Base-by-base conservation (phyloP, 169 alveolate genomes). In the Theileria luwenshuni region DNA sequence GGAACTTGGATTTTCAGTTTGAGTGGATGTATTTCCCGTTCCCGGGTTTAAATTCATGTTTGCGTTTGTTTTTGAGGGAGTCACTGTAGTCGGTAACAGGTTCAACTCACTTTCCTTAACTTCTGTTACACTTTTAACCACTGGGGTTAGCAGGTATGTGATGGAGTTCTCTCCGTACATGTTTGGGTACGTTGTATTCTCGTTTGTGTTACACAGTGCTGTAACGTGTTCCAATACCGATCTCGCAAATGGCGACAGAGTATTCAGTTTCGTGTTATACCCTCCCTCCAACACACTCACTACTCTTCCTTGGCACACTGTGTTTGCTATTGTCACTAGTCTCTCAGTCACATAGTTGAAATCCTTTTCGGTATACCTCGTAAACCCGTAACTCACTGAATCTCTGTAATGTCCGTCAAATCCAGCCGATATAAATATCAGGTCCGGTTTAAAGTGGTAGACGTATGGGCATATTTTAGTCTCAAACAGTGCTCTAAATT, bases 251-350 rank as follows among this genome's bases (percentile, higher is more conserved):
- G 98, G 97, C 28, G 98, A 93, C 0, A 96, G 89, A 52, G 93
- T 86, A 12, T 94, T 94, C 8, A 93, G 93, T 10, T 92, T 90
- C 6, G 99, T 96, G 83, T 96, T 96, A 83, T 98, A 98, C 3
- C 99, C 99, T 12, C 99, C 99, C 75, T 98, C 99, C 19, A 98
- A 83, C 8, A 98, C 99, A 42, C 98, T 93, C 3, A 98, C 94
- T 0, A 97, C 83, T 73, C 98, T 94, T 12, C 99, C 99, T 47
- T 91, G 77, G 47, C 99, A 93, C 69, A 87, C 90, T 68, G 85
- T 80, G 76, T 97, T 96, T 38, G 99, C 99, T 3, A 96, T 91
- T 33, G 96, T 90, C 63, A 94, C 87, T 47, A 98, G 83, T 47
- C 95, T 90, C 68, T 94, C 95, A 21, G 99, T 97, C 38, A 96